Conservation (phyloP, 352 stramenopile genomes). For the Thalassiosira exigua region DNA sequence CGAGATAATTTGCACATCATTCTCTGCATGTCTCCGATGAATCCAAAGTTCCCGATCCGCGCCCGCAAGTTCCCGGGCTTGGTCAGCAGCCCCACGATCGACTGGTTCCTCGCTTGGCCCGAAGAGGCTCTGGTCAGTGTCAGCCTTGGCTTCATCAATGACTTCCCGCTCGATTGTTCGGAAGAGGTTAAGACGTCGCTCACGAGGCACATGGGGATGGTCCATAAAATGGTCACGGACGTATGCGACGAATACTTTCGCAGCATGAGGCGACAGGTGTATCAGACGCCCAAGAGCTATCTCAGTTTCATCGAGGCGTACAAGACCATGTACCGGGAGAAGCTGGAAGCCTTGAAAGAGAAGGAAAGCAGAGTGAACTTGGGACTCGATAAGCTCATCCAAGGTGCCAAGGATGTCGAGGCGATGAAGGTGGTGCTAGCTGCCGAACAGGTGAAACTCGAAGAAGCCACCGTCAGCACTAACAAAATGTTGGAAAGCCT, state of each 20-base stretch:
- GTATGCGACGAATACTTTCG: slow-evolving; percentile 98
- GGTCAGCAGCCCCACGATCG: slow-evolving; percentile 97
- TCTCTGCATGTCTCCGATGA: slow-evolving; percentile 99
- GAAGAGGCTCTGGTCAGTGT: slow-evolving; percentile 97
- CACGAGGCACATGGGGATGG: slow-evolving; percentile 98
- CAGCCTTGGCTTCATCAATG: slow-evolving; percentile 94
- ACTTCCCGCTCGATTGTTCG: slow-evolving; percentile 94
- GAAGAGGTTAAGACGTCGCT: slow-evolving; percentile 87
- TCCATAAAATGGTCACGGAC: slow-evolving; percentile 96
- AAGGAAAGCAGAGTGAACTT: slow-evolving; percentile 97
- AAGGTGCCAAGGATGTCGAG: slow-evolving; percentile 95
- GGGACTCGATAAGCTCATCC: slow-evolving; percentile 96
- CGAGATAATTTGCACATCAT: slow-evolving; percentile 98
- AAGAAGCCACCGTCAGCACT: slow-evolving; percentile 95
- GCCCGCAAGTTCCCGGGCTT: slow-evolving; percentile 97
- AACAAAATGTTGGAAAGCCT: slow-evolving; percentile 97
- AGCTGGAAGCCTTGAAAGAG: slow-evolving; percentile 88
- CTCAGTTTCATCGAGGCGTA: slow-evolving; percentile 98
- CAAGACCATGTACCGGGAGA: slow-evolving; percentile 94
- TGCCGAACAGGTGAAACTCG: slow-evolving; percentile 95
- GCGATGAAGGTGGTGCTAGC: slow-evolving; percentile 97
- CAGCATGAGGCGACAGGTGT: slow-evolving; percentile 96
- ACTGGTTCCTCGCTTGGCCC: slow-evolving; percentile 99
- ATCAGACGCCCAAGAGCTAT: slow-evolving; percentile 98
- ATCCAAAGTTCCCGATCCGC: slow-evolving; percentile 95